phyloP scores from a whole-genome alignment of 2,329 filamentous ascomycete species.

The Penicillium fuscoglaucum region DNA sequence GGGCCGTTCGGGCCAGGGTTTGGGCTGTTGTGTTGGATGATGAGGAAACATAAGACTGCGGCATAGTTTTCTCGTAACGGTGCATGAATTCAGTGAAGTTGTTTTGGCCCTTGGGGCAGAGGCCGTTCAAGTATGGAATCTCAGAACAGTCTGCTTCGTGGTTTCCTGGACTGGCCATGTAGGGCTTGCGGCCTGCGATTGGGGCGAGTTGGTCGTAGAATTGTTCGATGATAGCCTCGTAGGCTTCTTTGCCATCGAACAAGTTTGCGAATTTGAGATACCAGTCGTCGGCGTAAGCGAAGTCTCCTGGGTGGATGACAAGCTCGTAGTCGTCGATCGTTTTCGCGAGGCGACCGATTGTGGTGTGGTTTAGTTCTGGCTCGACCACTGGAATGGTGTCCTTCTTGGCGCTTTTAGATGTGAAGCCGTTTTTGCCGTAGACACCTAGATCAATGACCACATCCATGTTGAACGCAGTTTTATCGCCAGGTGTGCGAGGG shows the following conservation, averaged over 20 bases:
- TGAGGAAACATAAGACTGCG: constrained; percentile 52
- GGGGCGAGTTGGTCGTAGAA: constrained; percentile 59
- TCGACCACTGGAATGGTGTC: constrained; percentile 52
- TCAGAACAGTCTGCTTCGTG: constrained; percentile 57
- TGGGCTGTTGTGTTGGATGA: constrained; percentile 47
- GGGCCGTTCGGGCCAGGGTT: constrained; percentile 49
- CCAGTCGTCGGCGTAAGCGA: constrained; percentile 63
- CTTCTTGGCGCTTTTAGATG: constrained; percentile 50
- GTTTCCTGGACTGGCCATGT: constrained; percentile 60
- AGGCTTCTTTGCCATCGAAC: constrained; percentile 53
- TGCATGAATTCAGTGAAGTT: constrained; percentile 63
- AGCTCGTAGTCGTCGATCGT: constrained; percentile 59
- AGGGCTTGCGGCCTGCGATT: constrained; percentile 55
- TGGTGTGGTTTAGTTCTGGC: constrained; percentile 58
- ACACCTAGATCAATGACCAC: constrained; percentile 58
- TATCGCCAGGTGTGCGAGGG: constrained; percentile 55
- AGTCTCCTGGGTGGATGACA: constrained; percentile 45
- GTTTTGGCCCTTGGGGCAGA: constrained; percentile 51
- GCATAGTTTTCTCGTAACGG: constrained; percentile 56
- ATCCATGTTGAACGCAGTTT: constrained; percentile 54
- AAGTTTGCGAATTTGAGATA: constrained; percentile 49
- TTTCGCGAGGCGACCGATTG: constrained; percentile 55
- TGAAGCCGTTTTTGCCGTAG: constrained; percentile 56
- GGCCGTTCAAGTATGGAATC: constrained; percentile 25
- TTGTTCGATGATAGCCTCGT: constrained; percentile 57